Percentiles rank a stretch among this genome's conserved stretches.
These are phyloP conservation scores for Ambispora gerdemannii DNA, from an alignment of 192 early-diverging fungal species.

Conservation along the genomic window DNA sequence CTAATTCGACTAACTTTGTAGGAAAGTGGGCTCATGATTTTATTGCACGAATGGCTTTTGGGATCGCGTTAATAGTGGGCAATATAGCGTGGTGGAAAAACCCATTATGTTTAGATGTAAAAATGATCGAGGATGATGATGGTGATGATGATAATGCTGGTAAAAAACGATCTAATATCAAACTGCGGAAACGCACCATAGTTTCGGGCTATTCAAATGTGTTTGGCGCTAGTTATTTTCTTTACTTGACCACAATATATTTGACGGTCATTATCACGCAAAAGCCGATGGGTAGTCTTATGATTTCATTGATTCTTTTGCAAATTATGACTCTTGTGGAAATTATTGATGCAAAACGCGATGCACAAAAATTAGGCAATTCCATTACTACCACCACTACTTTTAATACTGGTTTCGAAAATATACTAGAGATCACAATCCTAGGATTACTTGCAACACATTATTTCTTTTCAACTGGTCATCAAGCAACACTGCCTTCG, in stretches of 20 bases:
- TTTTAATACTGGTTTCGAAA: conserved; percentile 30
- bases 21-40: conserved; percentile 41
- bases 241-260: conserved; percentile 59
- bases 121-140: conserved; percentile 33
- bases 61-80: conserved; percentile 51
- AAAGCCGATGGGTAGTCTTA: conserved; percentile 77
- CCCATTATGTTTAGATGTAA: conserved; percentile 55
- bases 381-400: no score
- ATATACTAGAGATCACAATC: conserved; percentile 45
- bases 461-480: conserved; percentile 87
- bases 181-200: background rate
- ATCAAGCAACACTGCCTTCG: conserved; percentile 86
- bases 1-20: background rate
- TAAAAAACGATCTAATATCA: background rate
- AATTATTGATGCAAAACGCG: conserved; percentile 45
- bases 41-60: conserved; percentile 54
- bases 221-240: conserved; percentile 65
- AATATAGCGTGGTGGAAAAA: conserved; percentile 50
- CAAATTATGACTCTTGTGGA: conserved; percentile 48
- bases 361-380: conserved; percentile 35
- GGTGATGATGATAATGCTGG: no score
- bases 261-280: conserved; percentile 65
- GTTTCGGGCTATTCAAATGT: conserved; percentile 64
- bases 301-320: conserved; percentile 46
- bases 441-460: conserved; percentile 55